Evolutionary conservation across 495 filamentous ascomycete genomes (phyloP).

Genomic region (Aspergillus haitiensis): DNA sequence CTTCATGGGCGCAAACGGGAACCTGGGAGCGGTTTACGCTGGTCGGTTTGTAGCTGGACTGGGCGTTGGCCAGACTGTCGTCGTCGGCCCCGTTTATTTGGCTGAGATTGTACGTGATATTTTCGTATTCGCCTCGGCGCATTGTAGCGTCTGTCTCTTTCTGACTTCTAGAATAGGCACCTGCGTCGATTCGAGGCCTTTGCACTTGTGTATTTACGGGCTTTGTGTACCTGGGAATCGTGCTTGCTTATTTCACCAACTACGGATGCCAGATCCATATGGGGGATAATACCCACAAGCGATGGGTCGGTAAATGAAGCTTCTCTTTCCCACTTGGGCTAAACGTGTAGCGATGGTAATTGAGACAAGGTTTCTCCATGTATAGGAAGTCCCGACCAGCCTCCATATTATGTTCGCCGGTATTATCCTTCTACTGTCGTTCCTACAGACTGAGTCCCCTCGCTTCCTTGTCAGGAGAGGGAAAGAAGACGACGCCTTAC

Average conservation of each 20-base stretch:
- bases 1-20: slow-evolving; percentile 63
- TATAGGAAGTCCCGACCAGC: slow-evolving; percentile 62
- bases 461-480: slow-evolving; percentile 60
- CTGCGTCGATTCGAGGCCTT: slow-evolving; percentile 62
- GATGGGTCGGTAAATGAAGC: slow-evolving; percentile 49
- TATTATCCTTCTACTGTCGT: slow-evolving; percentile 62
- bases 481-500: slow-evolving; percentile 54
- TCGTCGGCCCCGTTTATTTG: slow-evolving; percentile 58
- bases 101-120: slow-evolving; percentile 45
- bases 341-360: not conserved
- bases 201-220: slow-evolving; percentile 69
- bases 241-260: slow-evolving; percentile 53
- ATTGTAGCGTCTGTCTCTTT: not conserved
- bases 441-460: slow-evolving; percentile 66
- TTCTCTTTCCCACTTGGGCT: slow-evolving; percentile 7
- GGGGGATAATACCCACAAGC: slow-evolving; percentile 53
- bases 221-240: slow-evolving; percentile 52
- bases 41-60: slow-evolving; percentile 68
- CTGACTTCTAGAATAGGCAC: slow-evolving; percentile 33
- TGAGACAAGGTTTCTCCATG: slow-evolving; percentile 24
- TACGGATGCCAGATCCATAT: slow-evolving; percentile 59
- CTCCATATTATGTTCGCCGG: slow-evolving; percentile 73
- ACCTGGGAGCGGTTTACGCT: slow-evolving; percentile 62
- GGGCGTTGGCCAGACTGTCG: slow-evolving; percentile 66
- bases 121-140: not conserved